Evolutionary conservation across 2,329 filamentous ascomycete genomes (phyloP), one percentile per base, ranked within the genome.

Genomic region (Chaetomium globosum): DNA sequence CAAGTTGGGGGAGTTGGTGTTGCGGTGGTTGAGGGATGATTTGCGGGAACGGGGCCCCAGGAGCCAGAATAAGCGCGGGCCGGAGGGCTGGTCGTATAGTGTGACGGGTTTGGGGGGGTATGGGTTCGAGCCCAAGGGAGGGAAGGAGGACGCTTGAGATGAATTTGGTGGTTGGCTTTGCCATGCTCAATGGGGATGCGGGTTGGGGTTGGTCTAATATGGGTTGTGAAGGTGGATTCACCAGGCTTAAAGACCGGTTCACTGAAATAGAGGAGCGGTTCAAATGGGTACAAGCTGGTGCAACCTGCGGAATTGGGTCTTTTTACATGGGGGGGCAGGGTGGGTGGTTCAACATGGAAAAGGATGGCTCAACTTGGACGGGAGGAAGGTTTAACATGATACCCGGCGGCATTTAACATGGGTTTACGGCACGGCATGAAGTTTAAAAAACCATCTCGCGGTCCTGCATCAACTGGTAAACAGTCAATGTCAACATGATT

Each of bases 11-110:
- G 90, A 96, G 79, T 78, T 99, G 68, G 95, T 98, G 33, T 80
- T 99, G 71, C 83, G 83, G 62, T 99, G 95, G 95, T 81, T 99
- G 76, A 87, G 87, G 74, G 85, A 90, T 67, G 94, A 98, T 78
- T 78, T 97, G 68, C 80, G 83, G 71, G 88, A 90, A 70, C 82
- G 94, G 70, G 94, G 94, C 0, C 93, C 93, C 3, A 82, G 94
- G 56, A 90, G 81, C 69, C 77, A 86, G 70, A 79, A 80, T 49
- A 80, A 80, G 64, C 77, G 82, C 65, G 83, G 78, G 0, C 81
- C 83, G 3, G 87, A 92, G 77, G 89, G 89, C 3, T 85, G 85
- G 80, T 87, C 87, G 8, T 92, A 87, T 65, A 78, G 77, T 1
- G 79, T 80, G 16, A 81, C 80, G 63, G 80, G 79, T 31, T 79